Evolutionary conservation across 2,329 filamentous ascomycete genomes (phyloP), one percentile per base, ranked within the genome.

Genomic region (Dothiorella sarmentorum): DNA sequence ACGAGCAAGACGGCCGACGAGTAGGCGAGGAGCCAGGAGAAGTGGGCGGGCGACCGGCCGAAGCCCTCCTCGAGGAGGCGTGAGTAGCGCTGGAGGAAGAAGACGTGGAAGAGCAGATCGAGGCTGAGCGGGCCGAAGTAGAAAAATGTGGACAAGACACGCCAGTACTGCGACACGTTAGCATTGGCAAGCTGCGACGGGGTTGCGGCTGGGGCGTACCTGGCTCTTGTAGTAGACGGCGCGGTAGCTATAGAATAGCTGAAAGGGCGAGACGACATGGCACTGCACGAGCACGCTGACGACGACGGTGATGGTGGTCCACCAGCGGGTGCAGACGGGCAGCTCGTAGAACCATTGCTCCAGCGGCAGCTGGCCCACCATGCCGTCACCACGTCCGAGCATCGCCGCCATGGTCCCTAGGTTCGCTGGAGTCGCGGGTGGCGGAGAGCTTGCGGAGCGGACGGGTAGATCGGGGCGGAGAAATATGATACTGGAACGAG

Each of bases 291-390:
- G 78, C 15, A 91, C 85, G 65, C 91, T 96, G 10, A 89, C 94
- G 60, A 91, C 79, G 40, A 97, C 86, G 0, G 92, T 96, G 4
- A 92, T 91, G 22, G 91, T 92, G 20, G 94, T 97, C 94, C 94
- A 99, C 87, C 90, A 95, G 62, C 94, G 82, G 35, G 94, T 99
- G 75, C 92, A 96, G 24, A 94, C 85, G 3, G 94, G 94, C 89
- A 97, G 97, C 74, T 99, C 94, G 82, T 91, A 97, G 75, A 97
- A 97, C 94, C 94, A 99, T 66, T 93, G 88, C 75, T 97, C 94
- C 7, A 99, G 82, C 40, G 93, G 94, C 69, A 96, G 80, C 62
- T 83, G 81, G 58, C 80, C 79, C 62, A 78, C 77, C 60, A 78
- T 67, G 61, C 71, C 74, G 62, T 71, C 75, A 29, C 64, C 69